A percentile compares a stretch with the other conserved stretches of the same genome.
These are phyloP conservation scores for Taphrina wiesneri DNA, from an alignment of 1,139 yeast genomes.

Conservation along the genomic window DNA sequence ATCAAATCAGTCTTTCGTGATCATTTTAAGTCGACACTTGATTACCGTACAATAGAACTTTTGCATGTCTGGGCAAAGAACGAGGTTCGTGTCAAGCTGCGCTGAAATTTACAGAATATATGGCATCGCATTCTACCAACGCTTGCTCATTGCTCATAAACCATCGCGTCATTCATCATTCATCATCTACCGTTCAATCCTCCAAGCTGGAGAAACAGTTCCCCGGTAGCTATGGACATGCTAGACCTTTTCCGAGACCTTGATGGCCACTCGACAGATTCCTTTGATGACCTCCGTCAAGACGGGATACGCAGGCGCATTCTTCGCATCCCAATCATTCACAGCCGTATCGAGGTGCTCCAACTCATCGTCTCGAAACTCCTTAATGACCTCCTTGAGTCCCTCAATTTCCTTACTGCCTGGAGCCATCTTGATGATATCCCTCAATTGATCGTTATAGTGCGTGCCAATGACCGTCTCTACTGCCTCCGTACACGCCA, in stretches of 20 bases:
- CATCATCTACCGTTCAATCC: not conserved
- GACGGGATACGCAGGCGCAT: constrained; percentile 87
- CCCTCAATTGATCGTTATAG: constrained; percentile 84
- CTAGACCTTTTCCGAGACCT: constrained; percentile 35
- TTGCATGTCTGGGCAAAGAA: too few species aligned
- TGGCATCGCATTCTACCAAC: too few species aligned
- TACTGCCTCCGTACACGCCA: constrained; percentile 99
- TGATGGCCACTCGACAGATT: constrained; percentile 45
- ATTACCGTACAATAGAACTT: too few species aligned
- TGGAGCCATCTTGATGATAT: constrained; percentile 62
- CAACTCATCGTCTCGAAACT: constrained; percentile 89
- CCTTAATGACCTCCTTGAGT: constrained; percentile 64
- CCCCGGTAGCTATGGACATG: too few species aligned
- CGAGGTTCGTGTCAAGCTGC: too few species aligned
- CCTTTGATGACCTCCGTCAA: constrained; percentile 87
- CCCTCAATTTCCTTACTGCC: constrained; percentile 58
- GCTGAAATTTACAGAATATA: too few species aligned
- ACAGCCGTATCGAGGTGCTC: constrained; percentile 95
- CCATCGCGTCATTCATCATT: not conserved
- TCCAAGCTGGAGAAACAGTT: not conserved
- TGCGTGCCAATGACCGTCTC: constrained; percentile 98
- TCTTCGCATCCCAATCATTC: constrained; percentile 76
- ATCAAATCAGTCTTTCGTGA: too few species aligned
- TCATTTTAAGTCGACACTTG: too few species aligned
- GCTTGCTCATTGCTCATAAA: too few species aligned